A percentile compares a stretch with the other conserved stretches of the same genome.
phyloP scores from a whole-genome alignment of 106 monocot species.

The Acanthochlamys bracteata region DNA sequence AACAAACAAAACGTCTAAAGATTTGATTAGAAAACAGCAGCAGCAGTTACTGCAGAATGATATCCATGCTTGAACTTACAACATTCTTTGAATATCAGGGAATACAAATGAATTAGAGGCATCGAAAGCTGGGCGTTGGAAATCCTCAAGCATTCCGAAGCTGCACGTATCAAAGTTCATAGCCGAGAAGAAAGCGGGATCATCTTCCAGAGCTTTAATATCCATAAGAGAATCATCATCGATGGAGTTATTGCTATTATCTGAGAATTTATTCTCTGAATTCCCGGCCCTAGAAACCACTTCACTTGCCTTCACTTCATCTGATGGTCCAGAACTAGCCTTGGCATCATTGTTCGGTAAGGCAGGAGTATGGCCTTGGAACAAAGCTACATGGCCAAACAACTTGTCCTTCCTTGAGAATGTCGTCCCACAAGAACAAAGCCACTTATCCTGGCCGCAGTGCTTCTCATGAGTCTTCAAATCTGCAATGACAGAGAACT shows the following conservation, averaged over 20 bases:
- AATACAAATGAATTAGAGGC: neutral
- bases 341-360: slow-evolving; percentile 26
- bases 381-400: slow-evolving; percentile 83
- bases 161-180: neutral
- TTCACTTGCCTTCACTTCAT: neutral
- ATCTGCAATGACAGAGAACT: slow-evolving; percentile 77
- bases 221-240: slow-evolving; percentile 19
- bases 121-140: neutral
- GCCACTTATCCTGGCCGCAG: slow-evolving; percentile 64
- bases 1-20: too few species aligned
- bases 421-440: slow-evolving; percentile 79
- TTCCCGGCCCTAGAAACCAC: neutral
- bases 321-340: slow-evolving; percentile 1
- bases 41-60: too few species aligned
- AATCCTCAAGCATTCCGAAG: neutral
- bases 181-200: neutral
- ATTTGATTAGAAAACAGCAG: too few species aligned
- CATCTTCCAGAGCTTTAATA: slow-evolving; percentile 34
- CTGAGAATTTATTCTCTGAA: slow-evolving; percentile 4
- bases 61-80: too few species aligned
- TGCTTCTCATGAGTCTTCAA: slow-evolving; percentile 96
- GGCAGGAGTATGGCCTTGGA: slow-evolving; percentile 79
- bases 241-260: slow-evolving; percentile 3
- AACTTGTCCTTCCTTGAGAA: slow-evolving; percentile 87
- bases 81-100: neutral